Conservation (phyloP, 129 eudicot genomes). For the Chrysanthemum lavandulifolium region DNA sequence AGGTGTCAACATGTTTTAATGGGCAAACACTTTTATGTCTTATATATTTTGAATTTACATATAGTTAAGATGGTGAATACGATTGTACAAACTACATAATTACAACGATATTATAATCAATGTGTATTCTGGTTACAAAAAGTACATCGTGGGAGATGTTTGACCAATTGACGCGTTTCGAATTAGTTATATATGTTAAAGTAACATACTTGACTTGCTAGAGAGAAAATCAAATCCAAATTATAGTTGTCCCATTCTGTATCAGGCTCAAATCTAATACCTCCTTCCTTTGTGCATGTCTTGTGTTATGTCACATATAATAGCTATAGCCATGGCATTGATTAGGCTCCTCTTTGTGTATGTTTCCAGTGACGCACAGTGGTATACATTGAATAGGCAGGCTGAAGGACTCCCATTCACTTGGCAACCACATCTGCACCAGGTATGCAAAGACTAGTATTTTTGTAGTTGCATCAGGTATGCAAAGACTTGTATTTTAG, state of each 20-base stretch:
- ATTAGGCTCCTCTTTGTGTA: neutral
- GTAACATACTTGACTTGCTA: neutral
- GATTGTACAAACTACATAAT: neutral
- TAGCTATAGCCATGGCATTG: neutral
- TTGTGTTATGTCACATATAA: constrained; percentile 3
- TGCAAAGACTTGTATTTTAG: neutral
- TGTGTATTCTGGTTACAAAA: constrained; percentile 3
- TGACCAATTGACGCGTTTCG: no score
- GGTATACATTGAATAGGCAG: neutral
- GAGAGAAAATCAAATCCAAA: neutral
- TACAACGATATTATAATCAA: neutral
- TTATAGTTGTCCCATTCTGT: neutral
- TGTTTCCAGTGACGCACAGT: constrained; percentile 10
- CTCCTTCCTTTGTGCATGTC: constrained; percentile 9
- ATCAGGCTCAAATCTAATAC: neutral
- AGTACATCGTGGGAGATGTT: neutral
- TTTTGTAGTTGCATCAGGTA: neutral
- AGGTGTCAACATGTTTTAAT: neutral
- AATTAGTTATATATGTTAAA: neutral
- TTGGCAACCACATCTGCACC: neutral
- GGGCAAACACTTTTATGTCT: neutral
- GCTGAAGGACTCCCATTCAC: neutral
- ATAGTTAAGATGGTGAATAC: neutral
- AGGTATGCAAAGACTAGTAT: constrained; percentile 17
- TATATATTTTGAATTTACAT: neutral